Evolutionary conservation across 1,284 basidiomycete species (phyloP).

Genomic region (Apiotrichum domesticum): DNA sequence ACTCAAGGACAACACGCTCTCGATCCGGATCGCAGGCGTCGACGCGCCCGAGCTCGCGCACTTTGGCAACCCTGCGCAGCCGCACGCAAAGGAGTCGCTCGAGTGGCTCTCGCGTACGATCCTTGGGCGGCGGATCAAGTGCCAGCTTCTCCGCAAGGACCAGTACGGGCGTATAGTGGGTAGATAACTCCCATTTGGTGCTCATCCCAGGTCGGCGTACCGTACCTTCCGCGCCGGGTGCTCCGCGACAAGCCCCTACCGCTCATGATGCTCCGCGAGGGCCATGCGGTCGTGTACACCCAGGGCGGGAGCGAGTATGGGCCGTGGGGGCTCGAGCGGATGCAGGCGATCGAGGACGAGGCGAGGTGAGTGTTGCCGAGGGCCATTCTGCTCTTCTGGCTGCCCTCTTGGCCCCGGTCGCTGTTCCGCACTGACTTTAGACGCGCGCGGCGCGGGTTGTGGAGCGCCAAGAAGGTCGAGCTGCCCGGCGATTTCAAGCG

Average conservation of each 20-base stretch:
- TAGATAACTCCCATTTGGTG: constrained; percentile 48
- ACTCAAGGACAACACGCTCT: constrained; percentile 68
- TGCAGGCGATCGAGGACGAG: constrained; percentile 56
- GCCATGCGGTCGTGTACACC: constrained; percentile 68
- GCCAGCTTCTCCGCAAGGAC: constrained; percentile 66
- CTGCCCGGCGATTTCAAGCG: constrained; percentile 74
- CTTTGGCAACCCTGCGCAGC: constrained; percentile 71
- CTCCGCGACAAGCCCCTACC: constrained; percentile 57
- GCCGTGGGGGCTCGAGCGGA: constrained; percentile 57
- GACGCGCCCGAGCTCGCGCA: constrained; percentile 82
- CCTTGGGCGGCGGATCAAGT: constrained; percentile 48
- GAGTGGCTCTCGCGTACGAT: constrained; percentile 60
- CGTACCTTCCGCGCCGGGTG: constrained; percentile 45
- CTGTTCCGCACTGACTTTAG: constrained; percentile 11
- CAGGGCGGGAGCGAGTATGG: constrained; percentile 74
- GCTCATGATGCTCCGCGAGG: constrained; percentile 68
- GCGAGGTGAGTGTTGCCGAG: constrained; percentile 63
- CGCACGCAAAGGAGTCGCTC: constrained; percentile 62
- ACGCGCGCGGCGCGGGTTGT: constrained; percentile 64
- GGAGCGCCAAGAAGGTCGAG: constrained; percentile 58
- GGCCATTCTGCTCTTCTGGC: neutral
- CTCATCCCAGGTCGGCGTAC: constrained; percentile 60
- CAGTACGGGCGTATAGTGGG: constrained; percentile 73
- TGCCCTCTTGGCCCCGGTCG: no score
- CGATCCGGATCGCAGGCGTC: constrained; percentile 76